phyloP scores from a whole-genome alignment of 106 monocot genomes.

The Dendrobium chrysotoxum region DNA sequence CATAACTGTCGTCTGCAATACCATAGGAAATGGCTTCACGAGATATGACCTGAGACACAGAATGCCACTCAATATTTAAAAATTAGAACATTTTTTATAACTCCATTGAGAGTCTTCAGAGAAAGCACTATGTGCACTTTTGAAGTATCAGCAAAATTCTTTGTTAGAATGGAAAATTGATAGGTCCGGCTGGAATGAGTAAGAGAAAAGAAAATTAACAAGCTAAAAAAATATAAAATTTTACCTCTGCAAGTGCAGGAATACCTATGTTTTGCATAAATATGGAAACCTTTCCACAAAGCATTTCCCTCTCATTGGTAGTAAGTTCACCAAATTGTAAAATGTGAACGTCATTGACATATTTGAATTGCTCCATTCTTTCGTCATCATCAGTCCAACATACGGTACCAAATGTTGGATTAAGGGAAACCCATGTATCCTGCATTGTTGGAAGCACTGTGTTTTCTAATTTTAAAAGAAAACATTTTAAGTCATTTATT shows the following conservation, averaged over 20 bases:
- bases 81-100: neutral
- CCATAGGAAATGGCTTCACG: conserved; percentile 62
- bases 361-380: conserved; percentile 23
- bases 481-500: conserved; percentile 28
- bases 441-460: conserved; percentile 46
- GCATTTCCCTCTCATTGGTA: conserved; percentile 27
- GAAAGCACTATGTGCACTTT: too few species aligned
- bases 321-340: conserved; percentile 42
- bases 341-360: conserved; percentile 26
- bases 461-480: conserved; percentile 30
- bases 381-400: conserved; percentile 64
- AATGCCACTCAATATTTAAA: neutral
- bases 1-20: conserved; percentile 11
- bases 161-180: too few species aligned
- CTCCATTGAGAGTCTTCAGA: too few species aligned
- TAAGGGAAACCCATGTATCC: conserved; percentile 64
- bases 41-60: conserved; percentile 29
- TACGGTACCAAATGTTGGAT: conserved; percentile 36
- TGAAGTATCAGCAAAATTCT: too few species aligned
- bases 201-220: neutral
- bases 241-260: conserved; percentile 40
- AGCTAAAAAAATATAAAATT: neutral
- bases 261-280: conserved; percentile 46
- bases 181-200: too few species aligned
- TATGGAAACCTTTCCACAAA: conserved; percentile 26